Conservation (phyloP, 1,284 basidiomycete genomes). For the Anthracocystis setariae region DNA sequence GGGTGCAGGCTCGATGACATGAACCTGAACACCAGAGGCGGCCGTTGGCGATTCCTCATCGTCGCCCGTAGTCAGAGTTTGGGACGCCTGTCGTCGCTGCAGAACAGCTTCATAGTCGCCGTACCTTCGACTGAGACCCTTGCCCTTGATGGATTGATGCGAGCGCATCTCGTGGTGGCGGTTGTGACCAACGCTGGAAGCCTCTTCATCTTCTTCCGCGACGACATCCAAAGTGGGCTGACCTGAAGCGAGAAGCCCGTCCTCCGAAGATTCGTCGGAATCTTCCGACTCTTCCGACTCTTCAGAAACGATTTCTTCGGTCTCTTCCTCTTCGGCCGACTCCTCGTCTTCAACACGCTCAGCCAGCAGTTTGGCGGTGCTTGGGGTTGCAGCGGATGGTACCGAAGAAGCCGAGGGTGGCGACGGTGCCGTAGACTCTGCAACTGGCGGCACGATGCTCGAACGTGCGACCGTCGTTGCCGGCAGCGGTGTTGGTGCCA, state of each 20-base stretch:
- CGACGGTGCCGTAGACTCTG: background rate
- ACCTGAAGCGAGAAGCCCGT: constrained; percentile 26
- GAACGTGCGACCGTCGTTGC: no score
- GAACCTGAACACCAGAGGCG: constrained; percentile 27
- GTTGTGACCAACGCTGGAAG: constrained; percentile 40
- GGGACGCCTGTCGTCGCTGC: constrained; percentile 33
- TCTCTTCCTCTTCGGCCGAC: constrained; percentile 14
- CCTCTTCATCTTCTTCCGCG: constrained; percentile 58
- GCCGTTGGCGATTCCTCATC: constrained; percentile 6
- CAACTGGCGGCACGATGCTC: background rate
- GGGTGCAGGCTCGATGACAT: constrained; percentile 14
- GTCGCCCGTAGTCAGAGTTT: constrained; percentile 8
- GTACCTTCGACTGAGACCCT: constrained; percentile 30
- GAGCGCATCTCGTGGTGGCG: constrained; percentile 50
- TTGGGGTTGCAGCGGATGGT: constrained; percentile 9
- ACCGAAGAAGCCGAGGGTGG: background rate
- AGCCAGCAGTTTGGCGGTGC: constrained; percentile 33
- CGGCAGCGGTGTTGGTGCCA: no score
- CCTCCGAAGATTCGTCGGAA: constrained; percentile 35
- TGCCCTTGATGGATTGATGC: constrained; percentile 30
- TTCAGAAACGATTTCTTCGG: constrained; percentile 16
- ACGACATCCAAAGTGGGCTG: constrained; percentile 50
- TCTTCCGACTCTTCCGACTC: constrained; percentile 34
- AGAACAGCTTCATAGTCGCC: constrained; percentile 29
- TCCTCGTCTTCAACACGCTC: constrained; percentile 36